phyloP scores from a whole-genome alignment of 768 basidiomycete genomes.

The Pisolithus albus region DNA sequence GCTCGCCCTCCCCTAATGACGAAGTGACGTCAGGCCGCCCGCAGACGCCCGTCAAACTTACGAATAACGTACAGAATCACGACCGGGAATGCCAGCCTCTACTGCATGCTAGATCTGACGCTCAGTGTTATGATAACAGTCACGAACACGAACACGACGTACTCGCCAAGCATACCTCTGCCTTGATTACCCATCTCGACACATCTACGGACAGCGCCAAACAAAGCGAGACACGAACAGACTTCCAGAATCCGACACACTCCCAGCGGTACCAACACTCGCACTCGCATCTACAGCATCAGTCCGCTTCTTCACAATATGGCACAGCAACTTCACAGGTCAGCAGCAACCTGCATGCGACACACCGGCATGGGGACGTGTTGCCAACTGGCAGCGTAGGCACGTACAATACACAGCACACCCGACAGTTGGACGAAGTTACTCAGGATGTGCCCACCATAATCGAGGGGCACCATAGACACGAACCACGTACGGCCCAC shows the following conservation, averaged over 20 bases:
- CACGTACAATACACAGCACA: neutral
- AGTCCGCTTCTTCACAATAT: neutral
- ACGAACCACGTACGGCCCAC: constrained; percentile 25
- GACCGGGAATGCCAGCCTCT: constrained; percentile 17
- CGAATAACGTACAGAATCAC: neutral
- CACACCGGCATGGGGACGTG: no score
- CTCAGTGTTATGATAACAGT: no score
- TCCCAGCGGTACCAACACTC: neutral
- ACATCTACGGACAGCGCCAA: no score
- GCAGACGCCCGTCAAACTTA: no score
- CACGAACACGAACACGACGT: no score
- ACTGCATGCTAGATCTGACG: neutral
- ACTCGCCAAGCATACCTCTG: no score
- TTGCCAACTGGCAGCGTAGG: no score
- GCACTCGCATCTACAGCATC: neutral
- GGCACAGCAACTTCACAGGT: neutral
- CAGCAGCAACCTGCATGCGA: neutral
- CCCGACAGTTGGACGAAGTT: neutral
- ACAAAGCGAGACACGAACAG: neutral
- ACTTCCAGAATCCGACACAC: neutral
- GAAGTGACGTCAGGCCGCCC: no score
- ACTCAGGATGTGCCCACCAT: constrained; percentile 2
- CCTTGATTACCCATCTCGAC: no score
- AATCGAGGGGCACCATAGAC: constrained; percentile 32
- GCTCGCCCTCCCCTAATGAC: constrained; percentile 14